Base-by-base conservation (phyloP, 805 yeast genomes). In the Ogataea philodendri region DNA sequence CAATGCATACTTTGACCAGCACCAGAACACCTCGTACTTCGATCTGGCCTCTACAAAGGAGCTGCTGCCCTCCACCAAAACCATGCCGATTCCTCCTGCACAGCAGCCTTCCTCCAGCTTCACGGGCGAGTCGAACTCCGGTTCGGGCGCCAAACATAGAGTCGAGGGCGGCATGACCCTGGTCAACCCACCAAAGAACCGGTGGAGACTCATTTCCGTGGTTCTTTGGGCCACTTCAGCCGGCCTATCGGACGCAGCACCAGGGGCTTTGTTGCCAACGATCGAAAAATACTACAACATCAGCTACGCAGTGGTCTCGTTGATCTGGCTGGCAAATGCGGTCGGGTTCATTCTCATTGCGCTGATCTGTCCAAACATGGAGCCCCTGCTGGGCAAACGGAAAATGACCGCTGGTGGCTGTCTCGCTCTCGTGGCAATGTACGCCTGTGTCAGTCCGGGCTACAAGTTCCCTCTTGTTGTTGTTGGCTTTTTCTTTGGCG, bases 291-390 rank as follows among this genome's bases (percentile, higher is more conserved):
- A 68, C 49, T 78, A 75, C 49, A 35, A 49, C 22, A 63, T 77
- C 35, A 59, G 59, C 13, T 77, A 77, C 48, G 65, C 78, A 3
- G 47, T 72, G n/a, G 80, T 75, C 2, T 75, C 83, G 2, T 48
- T 72, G 37, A 67, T 77, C 32, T 77, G 83, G 82, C 54, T 77
- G 41, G 64, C 75, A 21, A 74, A 67, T 50, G 79, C 82, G 0
- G 32, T 67, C n/a, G 84, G 83, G 1, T 77, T 62, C 49, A 66
- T 77, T 7, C 17, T 65, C 3, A 59, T 74, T 27, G 83, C 82
- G 0, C 46, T 65, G n/a, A 41, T 66, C n/a, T 62, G 76, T 5
- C 75, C 72, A 45, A 54, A 59, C 33, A 39, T 76, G 32, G 70
- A 69, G 41, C 48, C 54, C 2, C 41, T 52, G 22, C 46, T 76